phyloP scores from a whole-genome alignment of 495 filamentous ascomycete species.

The Astrothelium subdiscretum region DNA sequence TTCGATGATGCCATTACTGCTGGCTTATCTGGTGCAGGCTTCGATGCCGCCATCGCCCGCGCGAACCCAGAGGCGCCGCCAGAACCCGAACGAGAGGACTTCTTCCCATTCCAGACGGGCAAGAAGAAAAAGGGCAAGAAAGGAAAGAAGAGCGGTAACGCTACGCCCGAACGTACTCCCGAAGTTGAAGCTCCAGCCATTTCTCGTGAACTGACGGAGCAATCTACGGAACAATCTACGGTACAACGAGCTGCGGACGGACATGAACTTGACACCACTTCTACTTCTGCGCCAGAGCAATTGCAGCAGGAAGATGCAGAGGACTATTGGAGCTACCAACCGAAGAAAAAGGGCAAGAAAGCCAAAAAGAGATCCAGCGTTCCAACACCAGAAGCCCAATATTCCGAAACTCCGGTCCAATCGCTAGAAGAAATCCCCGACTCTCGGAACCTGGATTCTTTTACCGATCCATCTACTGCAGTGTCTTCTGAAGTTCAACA shows the following conservation, averaged over 20 bases:
- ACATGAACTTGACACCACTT: background rate
- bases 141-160: background rate
- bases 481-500: background rate
- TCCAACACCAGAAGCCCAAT: background rate
- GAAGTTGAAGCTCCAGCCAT: background rate
- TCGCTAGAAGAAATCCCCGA: background rate
- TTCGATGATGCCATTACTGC: constrained; percentile 8
- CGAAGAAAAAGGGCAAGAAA: constrained; percentile 9
- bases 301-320: background rate
- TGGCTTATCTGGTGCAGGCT: constrained; percentile 12
- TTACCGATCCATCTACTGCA: background rate
- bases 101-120: constrained; percentile 8
- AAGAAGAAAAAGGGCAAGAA: constrained; percentile 22
- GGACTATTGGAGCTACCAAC: background rate
- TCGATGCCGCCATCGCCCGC: constrained; percentile 12
- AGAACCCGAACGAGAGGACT: background rate
- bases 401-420: background rate
- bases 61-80: background rate
- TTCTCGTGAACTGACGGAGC: background rate
- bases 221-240: background rate
- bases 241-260: background rate
- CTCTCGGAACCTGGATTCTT: background rate
- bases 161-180: background rate
- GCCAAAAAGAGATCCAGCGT: constrained; percentile 8
- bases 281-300: background rate